Base-by-base conservation (phyloP, 805 yeast species). In the Candida endomychidarum region DNA sequence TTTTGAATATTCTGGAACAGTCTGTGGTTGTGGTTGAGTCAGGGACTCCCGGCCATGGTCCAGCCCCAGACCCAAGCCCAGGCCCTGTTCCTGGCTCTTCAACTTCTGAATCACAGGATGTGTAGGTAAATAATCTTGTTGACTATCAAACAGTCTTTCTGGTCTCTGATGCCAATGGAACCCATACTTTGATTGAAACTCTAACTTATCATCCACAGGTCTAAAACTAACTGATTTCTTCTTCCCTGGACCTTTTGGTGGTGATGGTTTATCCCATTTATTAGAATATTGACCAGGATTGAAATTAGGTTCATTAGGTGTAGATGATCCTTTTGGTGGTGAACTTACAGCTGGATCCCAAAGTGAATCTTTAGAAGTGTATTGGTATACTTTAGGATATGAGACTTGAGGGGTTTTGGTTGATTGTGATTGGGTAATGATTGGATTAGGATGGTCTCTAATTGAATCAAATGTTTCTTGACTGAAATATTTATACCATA, bases 281-380 rank as follows among this genome's bases (percentile, higher is more conserved):
- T 54, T 61, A 15, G 37, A 42, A 25, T 38, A 40, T 16, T 35
- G 42, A 3, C 37, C 22, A 25, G 37, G 40, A 16, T 31, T 20
- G 16, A 41, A 41, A 5, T 3, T 14, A 8, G 21, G 3, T 1
- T 24, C 24, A n/a, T n/a, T n/a, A 14, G 39, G 14, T 16, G 36
- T 31, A 22, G 20, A 23, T 5, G 39, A 9, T 17, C 34, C 24
- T 33, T 23, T 37, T 16, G 79, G 78, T 8, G 78, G 78, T 7
- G 65, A 61, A 33, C 61, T 67, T 9, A 38, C 48, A 1, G 74
- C 57, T 6, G 79, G 72, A 40, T 74, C 67, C 80, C 80, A 75
- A 18, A 50, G 39, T 6, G 60, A 43, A 36, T 58, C 66, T 8
- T 40, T 34, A 16, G 51, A 40, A 0, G 57, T 41, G 29, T 41